Evolutionary conservation across 306 rosid species (phyloP).

Genomic region (Cicer pinnatifidum): DNA sequence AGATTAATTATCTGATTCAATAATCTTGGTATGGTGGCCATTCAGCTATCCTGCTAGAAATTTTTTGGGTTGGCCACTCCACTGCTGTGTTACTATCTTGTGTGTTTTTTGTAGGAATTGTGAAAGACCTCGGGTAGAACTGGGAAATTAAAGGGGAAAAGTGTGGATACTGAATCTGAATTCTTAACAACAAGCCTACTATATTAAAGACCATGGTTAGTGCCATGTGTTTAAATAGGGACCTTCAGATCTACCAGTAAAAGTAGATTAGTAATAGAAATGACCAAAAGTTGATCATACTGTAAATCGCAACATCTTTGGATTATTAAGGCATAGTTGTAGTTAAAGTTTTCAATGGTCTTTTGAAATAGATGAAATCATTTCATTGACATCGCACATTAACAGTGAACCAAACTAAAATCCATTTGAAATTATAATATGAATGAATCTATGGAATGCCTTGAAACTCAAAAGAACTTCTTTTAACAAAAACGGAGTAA

Average conservation of each 20-base stretch:
- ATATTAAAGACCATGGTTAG: background rate
- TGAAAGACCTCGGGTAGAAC: background rate
- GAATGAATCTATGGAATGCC: constrained; percentile 5
- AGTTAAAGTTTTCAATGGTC: constrained; percentile 13
- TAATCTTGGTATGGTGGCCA: background rate
- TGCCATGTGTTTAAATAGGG: constrained; percentile 1
- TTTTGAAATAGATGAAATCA: constrained; percentile 7
- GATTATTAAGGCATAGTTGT: constrained; percentile 20
- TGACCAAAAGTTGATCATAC: background rate
- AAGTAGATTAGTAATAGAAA: constrained; percentile 2
- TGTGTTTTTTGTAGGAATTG: background rate
- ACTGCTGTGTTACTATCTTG: background rate
- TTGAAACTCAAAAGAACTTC: constrained; percentile 38
- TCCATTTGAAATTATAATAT: constrained; percentile 23
- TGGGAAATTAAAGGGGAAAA: background rate
- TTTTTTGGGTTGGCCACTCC: background rate
- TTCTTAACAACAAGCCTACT: constrained; percentile 20
- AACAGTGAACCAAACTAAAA: constrained; percentile 31
- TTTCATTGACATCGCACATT: background rate
- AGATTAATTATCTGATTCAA: background rate
- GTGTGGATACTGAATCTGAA: background rate
- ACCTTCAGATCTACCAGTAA: background rate
- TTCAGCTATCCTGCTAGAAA: background rate
- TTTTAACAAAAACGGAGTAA: constrained; percentile 11
- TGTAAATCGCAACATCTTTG: background rate